Evolutionary conservation across 1,139 yeast species (phyloP).

Genomic region (Geotrichum macrosporum): DNA sequence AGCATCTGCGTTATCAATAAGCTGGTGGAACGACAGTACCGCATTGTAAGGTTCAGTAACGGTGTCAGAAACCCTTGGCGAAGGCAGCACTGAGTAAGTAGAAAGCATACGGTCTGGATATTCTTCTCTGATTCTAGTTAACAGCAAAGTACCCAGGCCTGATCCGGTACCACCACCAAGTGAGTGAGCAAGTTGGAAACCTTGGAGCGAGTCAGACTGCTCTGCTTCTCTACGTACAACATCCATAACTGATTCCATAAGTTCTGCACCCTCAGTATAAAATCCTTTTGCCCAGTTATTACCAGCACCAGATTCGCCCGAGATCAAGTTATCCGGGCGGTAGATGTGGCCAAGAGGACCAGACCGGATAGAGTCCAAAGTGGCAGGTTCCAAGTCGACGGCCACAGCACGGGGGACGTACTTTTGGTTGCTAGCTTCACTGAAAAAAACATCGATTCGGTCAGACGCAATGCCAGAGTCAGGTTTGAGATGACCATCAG

Average conservation of each 20-base stretch:
- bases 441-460: slow-evolving; percentile 32
- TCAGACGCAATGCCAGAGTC: slow-evolving; percentile 3
- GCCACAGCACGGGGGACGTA: slow-evolving; percentile 47
- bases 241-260: slow-evolving; percentile 44
- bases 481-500: slow-evolving; percentile 42
- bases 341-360: slow-evolving; percentile 43
- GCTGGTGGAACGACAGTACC: slow-evolving; percentile 42
- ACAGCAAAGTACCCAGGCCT: slow-evolving; percentile 44
- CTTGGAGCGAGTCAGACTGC: slow-evolving; percentile 43
- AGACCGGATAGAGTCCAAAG: slow-evolving; percentile 43
- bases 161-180: slow-evolving; percentile 48
- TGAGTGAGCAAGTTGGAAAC: slow-evolving; percentile 46
- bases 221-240: slow-evolving; percentile 46
- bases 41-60: slow-evolving; percentile 46
- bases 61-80: slow-evolving; percentile 45
- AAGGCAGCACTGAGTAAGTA: slow-evolving; percentile 46
- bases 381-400: slow-evolving; percentile 47
- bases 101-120: slow-evolving; percentile 46
- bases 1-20: slow-evolving; percentile 44
- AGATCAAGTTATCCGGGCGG: slow-evolving; percentile 44
- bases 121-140: slow-evolving; percentile 43
- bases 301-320: slow-evolving; percentile 46
- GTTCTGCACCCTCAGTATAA: slow-evolving; percentile 47
- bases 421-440: slow-evolving; percentile 39
- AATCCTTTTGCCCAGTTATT: slow-evolving; percentile 49